These are phyloP conservation scores for Talaromyces sp. DNA, from an alignment of 2,329 filamentous ascomycete species.

Conservation along the genomic window DNA sequence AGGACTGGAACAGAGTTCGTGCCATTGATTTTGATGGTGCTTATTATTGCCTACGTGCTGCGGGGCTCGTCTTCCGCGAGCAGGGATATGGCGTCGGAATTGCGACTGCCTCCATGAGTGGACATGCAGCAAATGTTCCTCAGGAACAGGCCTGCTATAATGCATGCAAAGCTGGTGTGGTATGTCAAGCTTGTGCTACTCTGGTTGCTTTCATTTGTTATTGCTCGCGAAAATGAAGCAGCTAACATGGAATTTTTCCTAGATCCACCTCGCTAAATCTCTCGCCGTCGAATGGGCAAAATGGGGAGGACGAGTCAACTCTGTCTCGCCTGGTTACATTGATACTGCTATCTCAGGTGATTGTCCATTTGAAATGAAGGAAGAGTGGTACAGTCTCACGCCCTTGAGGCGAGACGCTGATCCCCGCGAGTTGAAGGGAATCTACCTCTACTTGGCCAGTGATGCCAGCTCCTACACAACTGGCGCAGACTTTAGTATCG, in stretches of 20 bases:
- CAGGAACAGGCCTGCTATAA: constrained; percentile 74
- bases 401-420: constrained; percentile 67
- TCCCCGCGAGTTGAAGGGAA: constrained; percentile 68
- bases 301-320: constrained; percentile 49
- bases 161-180: constrained; percentile 72
- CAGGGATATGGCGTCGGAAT: constrained; percentile 66
- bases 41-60: constrained; percentile 66
- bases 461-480: constrained; percentile 4
- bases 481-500: constrained; percentile 35
- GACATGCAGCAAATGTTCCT: constrained; percentile 66
- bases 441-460: constrained; percentile 42
- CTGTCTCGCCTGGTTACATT: constrained; percentile 41
- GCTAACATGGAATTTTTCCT: background rate
- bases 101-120: constrained; percentile 67
- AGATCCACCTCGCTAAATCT: constrained; percentile 70
- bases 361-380: constrained; percentile 58
- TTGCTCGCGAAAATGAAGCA: background rate
- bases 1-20: constrained; percentile 60
- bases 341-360: constrained; percentile 52
- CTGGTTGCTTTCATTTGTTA: background rate
- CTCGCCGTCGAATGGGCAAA: constrained; percentile 77
- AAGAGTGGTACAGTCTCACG: constrained; percentile 66
- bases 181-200: background rate
- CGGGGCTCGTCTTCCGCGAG: constrained; percentile 59
- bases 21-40: constrained; percentile 65